These are phyloP conservation scores for Fusarium guadeloupense DNA, from an alignment of 2,329 filamentous ascomycete genomes.

Conservation along the genomic window DNA sequence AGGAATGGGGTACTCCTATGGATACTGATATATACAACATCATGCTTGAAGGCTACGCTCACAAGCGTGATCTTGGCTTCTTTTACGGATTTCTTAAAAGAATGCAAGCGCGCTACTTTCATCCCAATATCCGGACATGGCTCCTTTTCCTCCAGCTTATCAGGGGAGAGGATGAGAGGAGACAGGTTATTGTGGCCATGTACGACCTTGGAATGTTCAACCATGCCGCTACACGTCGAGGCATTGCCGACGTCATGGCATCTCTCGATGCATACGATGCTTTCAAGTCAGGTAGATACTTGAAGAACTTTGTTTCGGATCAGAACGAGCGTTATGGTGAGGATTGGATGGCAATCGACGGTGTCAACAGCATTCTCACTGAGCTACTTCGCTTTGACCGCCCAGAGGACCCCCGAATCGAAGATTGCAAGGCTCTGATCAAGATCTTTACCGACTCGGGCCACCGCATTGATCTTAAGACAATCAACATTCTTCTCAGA, in stretches of 20 bases:
- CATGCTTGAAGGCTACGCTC: constrained; percentile 54
- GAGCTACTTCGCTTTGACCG: constrained; percentile 54
- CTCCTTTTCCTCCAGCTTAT: constrained; percentile 61
- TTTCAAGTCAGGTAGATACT: constrained; percentile 47
- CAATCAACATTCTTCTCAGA: constrained; percentile 53
- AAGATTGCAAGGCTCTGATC: constrained; percentile 45
- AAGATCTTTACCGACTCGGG: constrained; percentile 38
- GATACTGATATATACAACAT: constrained; percentile 60
- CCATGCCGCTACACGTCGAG: constrained; percentile 47
- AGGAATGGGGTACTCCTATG: constrained; percentile 51
- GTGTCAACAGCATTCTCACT: constrained; percentile 52
- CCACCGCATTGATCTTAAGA: constrained; percentile 41
- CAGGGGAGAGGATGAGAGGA: constrained; percentile 64
- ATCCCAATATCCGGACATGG: constrained; percentile 59
- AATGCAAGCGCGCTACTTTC: constrained; percentile 53
- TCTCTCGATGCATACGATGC: constrained; percentile 55
- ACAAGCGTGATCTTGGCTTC: constrained; percentile 51
- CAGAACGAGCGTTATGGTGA: constrained; percentile 56
- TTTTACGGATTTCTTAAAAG: constrained; percentile 53
- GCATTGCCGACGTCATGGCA: constrained; percentile 56
- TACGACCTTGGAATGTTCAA: constrained; percentile 55
- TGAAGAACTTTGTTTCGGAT: constrained; percentile 51
- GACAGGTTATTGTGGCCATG: constrained; percentile 59
- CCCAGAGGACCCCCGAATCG: constrained; percentile 29
- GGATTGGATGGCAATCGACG: constrained; percentile 54